Percentiles rank a stretch among this genome's conserved stretches.
phyloP scores from a whole-genome alignment of 1,284 basidiomycete species.

The Cutaneotrichosporon cavernicola region DNA sequence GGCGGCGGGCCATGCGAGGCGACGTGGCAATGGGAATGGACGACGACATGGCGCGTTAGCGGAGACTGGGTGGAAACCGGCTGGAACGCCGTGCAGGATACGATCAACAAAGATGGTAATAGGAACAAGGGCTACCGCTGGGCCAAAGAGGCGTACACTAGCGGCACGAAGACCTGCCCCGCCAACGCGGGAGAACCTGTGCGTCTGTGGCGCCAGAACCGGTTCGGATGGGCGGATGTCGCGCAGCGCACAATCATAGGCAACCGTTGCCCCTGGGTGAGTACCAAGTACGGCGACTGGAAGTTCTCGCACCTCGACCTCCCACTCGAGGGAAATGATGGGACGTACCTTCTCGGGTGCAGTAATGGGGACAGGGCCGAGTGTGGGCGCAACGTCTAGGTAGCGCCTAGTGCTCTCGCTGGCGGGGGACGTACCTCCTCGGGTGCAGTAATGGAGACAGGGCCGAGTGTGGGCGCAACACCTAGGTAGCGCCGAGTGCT shows the following conservation, averaged over 20 bases:
- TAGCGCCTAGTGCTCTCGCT: no score
- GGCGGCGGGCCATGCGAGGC: background rate
- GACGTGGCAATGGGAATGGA: background rate
- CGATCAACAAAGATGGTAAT: background rate
- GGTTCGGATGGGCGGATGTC: background rate
- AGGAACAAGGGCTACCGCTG: background rate
- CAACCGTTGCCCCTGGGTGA: background rate
- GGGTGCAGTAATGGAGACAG: no score
- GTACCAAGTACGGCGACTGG: background rate
- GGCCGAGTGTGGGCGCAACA: no score
- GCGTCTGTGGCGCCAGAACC: constrained; percentile 3
- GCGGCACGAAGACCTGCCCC: background rate
- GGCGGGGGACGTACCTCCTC: no score
- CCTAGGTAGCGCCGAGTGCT: no score
- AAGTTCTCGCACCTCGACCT: background rate
- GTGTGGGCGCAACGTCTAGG: no score
- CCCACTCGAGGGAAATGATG: no score
- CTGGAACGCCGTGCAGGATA: background rate
- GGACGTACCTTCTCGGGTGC: no score
- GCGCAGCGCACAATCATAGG: background rate
- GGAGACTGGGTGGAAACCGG: background rate
- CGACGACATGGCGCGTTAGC: background rate
- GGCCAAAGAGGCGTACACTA: background rate
- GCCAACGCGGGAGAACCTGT: background rate
- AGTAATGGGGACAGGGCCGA: no score